Evolutionary conservation across 176 grass and related monocot genomes (phyloP), one percentile per base, ranked within the genome.

Genomic region (Zea luxurians): DNA sequence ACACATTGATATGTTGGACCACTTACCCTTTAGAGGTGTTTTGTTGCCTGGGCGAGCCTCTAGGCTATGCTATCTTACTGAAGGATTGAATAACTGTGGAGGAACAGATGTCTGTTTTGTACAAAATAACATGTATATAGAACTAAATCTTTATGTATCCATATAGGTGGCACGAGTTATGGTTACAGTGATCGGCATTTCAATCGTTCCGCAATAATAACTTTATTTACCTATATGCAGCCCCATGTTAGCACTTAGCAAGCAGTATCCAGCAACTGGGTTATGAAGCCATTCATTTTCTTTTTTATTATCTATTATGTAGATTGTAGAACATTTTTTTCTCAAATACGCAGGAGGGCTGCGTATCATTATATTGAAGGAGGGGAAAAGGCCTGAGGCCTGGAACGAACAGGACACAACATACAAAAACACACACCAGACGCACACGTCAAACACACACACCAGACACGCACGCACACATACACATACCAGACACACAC

Each of bases 61-160:
- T 8, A 18, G 13, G 53, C 16, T 57, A 57, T 75, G 61, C 78
- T 34, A 55, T 80, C 37, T 77, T 53, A 8, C 64, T 45, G 42
- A 80, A 55, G 38, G 52, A 40, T 13, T 54, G 20, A 34, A 83
- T 61, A 83, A 80, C 27, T 55, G 13, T 20, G 80, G 75, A 83
- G 34, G 73, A 67, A 47, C 37, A 7, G 58, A 77, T 46, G 27
- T 35, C 17, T 84, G 63, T 70, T 70, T 17, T 10, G 36, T 73
- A 74, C 45, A 69, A 55, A 27, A 80, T 4, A 37, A 8, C 43
- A 27, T 58, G n/a, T 48, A 27, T 27, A 27, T 27, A 27, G 27
- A 27, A 64, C 18, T 60, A 79, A 66, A 55, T 82, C 41, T 63
- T 67, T 61, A 13, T 84, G 48, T 73, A 84, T 66, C 16, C 53